Evolutionary conservation across 106 monocot species (phyloP).

Genomic region (Platanthera guangdongensis): DNA sequence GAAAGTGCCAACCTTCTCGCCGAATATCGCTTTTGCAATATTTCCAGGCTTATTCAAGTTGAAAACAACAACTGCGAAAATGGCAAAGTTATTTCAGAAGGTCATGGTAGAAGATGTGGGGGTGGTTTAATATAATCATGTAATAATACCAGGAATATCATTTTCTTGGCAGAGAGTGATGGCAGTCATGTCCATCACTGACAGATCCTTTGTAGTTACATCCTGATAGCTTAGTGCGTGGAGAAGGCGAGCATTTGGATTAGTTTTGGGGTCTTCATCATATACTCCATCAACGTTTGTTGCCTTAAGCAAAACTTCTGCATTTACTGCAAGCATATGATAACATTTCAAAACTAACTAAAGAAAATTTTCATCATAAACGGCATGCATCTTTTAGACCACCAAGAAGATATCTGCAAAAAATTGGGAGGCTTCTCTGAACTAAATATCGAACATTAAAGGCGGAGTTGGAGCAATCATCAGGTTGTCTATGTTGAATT

Average conservation of each 20-base stretch:
- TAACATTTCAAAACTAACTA: background rate
- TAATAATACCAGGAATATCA: slow-evolving; percentile 51
- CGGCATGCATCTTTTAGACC: background rate
- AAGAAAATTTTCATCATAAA: too few relatives aligned
- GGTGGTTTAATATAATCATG: background rate
- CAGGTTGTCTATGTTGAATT: too few relatives aligned
- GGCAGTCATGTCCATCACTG: slow-evolving; percentile 84
- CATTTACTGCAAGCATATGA: slow-evolving; percentile 5
- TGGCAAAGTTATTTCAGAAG: background rate
- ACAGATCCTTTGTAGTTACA: slow-evolving; percentile 52
- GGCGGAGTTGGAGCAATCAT: too few relatives aligned
- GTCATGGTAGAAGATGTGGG: background rate
- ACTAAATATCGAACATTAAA: too few relatives aligned
- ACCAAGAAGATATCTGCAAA: background rate
- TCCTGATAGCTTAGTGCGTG: slow-evolving; percentile 56
- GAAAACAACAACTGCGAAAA: slow-evolving; percentile 62
- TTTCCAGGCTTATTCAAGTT: slow-evolving; percentile 69
- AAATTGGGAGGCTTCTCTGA: background rate
- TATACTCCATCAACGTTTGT: slow-evolving; percentile 93
- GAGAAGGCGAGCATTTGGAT: slow-evolving; percentile 63
- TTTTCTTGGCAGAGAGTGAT: slow-evolving; percentile 84
- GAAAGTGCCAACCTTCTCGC: slow-evolving; percentile 66
- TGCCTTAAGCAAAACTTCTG: slow-evolving; percentile 53
- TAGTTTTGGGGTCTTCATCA: slow-evolving; percentile 47
- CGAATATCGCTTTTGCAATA: slow-evolving; percentile 59